These are phyloP conservation scores for Suhomyces terraborum DNA, from an alignment of 1,139 yeast genomes.

Conservation along the genomic window DNA sequence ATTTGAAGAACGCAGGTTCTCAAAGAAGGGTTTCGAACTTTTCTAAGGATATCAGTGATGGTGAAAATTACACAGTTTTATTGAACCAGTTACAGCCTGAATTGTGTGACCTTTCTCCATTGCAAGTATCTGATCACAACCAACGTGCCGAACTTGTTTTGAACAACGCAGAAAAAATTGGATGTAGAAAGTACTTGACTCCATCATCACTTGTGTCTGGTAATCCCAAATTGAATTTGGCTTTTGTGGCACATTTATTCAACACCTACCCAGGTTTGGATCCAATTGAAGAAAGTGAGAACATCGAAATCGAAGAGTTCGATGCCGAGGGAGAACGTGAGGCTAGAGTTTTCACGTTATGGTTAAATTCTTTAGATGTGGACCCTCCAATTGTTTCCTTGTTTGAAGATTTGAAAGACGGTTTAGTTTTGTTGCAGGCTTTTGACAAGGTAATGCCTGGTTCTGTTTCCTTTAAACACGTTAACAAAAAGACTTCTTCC, in stretches of 20 bases:
- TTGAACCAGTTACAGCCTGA: slow-evolving; percentile 88
- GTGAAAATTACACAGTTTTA: slow-evolving; percentile 90
- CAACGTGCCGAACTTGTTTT: slow-evolving; percentile 87
- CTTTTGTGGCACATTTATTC: slow-evolving; percentile 95
- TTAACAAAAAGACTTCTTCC: slow-evolving; percentile 76
- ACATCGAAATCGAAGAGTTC: slow-evolving; percentile 86
- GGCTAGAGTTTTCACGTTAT: slow-evolving; percentile 95
- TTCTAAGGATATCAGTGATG: slow-evolving; percentile 86
- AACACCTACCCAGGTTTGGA: slow-evolving; percentile 96
- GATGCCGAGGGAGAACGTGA: slow-evolving; percentile 99
- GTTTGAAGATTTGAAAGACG: slow-evolving; percentile 95
- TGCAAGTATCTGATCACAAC: slow-evolving; percentile 70
- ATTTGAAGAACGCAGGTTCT: slow-evolving; percentile 92
- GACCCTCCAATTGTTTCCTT: slow-evolving; percentile 90
- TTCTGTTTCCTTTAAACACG: slow-evolving; percentile 74
- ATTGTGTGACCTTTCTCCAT: slow-evolving; percentile 76
- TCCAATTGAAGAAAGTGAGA: slow-evolving; percentile 90
- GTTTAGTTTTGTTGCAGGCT: slow-evolving; percentile 85
- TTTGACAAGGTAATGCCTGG: slow-evolving; percentile 96
- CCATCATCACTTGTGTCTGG: slow-evolving; percentile 94
- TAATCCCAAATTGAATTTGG: slow-evolving; percentile 92
- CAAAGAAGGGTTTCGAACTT: slow-evolving; percentile 83
- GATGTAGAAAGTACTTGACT: slow-evolving; percentile 91
- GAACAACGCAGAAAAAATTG: slow-evolving; percentile 84
- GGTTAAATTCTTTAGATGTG: slow-evolving; percentile 96